Conservation (phyloP, 2,329 filamentous ascomycete species). For the Macrophomina pseudophaseolina region DNA sequence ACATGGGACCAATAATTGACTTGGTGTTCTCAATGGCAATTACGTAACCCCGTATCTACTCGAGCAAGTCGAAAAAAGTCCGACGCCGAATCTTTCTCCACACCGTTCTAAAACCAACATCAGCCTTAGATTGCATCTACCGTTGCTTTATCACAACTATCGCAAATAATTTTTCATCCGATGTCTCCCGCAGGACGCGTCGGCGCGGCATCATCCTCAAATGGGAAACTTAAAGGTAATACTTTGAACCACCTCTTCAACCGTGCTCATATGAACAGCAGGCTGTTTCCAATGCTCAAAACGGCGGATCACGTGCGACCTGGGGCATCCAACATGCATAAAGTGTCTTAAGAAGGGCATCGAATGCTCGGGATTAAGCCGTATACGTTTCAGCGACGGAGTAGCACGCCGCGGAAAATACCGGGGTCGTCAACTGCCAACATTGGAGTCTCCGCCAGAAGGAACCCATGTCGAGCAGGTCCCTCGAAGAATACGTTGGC, state of each 20-base stretch:
- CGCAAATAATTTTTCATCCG: no score
- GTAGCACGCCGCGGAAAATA: constrained; percentile 33
- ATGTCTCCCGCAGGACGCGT: background rate
- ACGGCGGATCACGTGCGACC: constrained; percentile 49
- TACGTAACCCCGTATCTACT: constrained; percentile 3
- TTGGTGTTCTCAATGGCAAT: constrained; percentile 1
- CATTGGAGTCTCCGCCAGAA: constrained; percentile 1
- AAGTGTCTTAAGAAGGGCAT: constrained; percentile 49
- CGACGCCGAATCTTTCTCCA: background rate
- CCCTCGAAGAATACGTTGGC: background rate
- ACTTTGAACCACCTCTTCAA: background rate
- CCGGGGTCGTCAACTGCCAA: constrained; percentile 31
- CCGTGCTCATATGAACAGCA: background rate
- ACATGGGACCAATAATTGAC: background rate
- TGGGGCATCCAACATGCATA: constrained; percentile 45
- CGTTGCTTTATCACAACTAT: no score
- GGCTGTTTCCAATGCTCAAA: constrained; percentile 48
- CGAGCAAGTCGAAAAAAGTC: background rate
- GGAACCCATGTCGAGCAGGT: background rate
- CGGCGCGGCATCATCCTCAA: background rate
- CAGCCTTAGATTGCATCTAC: no score
- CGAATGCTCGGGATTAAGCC: constrained; percentile 46
- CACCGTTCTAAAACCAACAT: background rate
- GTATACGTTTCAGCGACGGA: constrained; percentile 45
- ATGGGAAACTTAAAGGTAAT: background rate